Evolutionary conservation across 306 rosid genomes (phyloP), one percentile per base, ranked within the genome.

Genomic region (Erythrophleum fordii): DNA sequence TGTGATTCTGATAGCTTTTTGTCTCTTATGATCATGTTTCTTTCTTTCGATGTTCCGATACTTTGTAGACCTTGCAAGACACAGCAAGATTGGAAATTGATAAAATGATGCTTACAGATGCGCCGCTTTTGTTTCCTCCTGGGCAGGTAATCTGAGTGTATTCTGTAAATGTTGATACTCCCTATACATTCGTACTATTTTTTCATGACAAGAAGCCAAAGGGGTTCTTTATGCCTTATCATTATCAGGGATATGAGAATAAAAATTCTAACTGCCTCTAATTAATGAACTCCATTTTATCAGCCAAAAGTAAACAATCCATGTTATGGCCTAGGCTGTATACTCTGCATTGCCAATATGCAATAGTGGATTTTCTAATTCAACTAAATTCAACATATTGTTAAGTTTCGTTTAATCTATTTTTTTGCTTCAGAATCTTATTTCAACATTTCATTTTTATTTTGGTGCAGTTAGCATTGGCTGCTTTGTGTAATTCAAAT

Each of bases 41-140:
- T 70, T 44, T 87, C 11, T 45, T 76, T 77, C 77, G 67, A 37
- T 83, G 79, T 73, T 20, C 73, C 42, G 28, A 29, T 82, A 60
- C 34, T 78, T 11, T 67, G 45, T 60, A 92, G 94, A 77, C 77
- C 86, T 83, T 87, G 82, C 90, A 77, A 66, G 86, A 82, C 69
- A 64, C 93, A 29, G 93, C 97, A 29, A 85, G 72, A 62, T 67
- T 64, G 82, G 97, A 92, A 80, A 89, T 93, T 77, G 97, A 93
- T 86, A 95, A 93, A 82, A 90, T 90, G 88, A 93, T 95, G 98
- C 94, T 95, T 49, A 95, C 99, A 10, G 97, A 95, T 85, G 94
- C 94, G 70, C 98, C 97, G 46, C 97, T 93, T 85, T 79, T 93
- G 72, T 95, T 95, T 85, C 96, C 97, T 65, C 98, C 99, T 0